Evolutionary conservation across 164 flowering plant genomes (phyloP).

Genomic region (Tetracentron sinense): DNA sequence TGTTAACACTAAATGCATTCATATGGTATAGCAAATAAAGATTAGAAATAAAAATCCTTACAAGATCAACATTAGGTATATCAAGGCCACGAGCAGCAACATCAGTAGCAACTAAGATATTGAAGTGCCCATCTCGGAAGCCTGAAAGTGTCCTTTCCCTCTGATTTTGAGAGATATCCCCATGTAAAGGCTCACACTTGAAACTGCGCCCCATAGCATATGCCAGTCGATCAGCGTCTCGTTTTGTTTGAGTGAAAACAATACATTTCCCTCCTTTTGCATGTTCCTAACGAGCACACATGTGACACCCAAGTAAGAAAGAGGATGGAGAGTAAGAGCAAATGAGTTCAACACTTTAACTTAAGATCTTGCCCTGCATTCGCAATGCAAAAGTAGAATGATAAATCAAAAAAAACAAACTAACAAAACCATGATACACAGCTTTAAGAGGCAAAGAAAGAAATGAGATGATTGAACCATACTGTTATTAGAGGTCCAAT

Average conservation of each 20-base stretch:
- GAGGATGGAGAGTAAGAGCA: not conserved
- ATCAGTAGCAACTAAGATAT: conserved; percentile 72
- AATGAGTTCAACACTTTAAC: not conserved
- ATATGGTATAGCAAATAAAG: too few species aligned
- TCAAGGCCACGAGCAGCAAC: conserved; percentile 90
- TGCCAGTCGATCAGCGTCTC: conserved; percentile 88
- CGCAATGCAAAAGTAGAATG: not conserved
- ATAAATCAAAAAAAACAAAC: not conserved
- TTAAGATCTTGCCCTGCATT: not conserved
- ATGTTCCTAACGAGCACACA: conserved; percentile 55
- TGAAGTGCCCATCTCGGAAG: conserved; percentile 69
- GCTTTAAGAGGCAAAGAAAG: not conserved
- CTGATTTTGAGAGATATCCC: conserved; percentile 75
- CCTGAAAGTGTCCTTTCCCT: conserved; percentile 76
- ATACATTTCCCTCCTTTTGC: conserved; percentile 92
- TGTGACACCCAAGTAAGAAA: not conserved
- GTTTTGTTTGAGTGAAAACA: conserved; percentile 87
- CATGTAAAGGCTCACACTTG: conserved; percentile 81
- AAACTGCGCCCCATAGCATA: conserved; percentile 50
- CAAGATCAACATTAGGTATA: conserved; percentile 92
- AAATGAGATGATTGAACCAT: conserved; percentile 8
- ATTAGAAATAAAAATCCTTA: too few species aligned
- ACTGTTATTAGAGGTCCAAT: conserved; percentile 78
- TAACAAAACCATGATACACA: not conserved
- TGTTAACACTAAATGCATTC: too few species aligned